Conservation (phyloP, 805 yeast genomes). For the Henningerozyma blattae region DNA sequence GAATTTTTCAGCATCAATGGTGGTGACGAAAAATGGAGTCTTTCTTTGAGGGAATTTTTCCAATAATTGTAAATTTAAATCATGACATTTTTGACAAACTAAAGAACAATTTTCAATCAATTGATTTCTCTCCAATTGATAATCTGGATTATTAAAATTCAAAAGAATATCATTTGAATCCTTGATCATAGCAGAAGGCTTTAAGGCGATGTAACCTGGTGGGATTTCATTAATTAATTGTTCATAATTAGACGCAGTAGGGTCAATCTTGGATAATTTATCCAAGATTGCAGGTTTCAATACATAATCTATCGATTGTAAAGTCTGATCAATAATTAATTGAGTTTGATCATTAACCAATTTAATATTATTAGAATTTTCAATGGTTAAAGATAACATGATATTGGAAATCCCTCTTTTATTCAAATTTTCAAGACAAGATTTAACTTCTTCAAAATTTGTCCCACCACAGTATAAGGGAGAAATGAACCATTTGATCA, state of each 20-base stretch:
- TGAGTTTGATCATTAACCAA: slow-evolving; percentile 35
- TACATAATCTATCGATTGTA: slow-evolving; percentile 53
- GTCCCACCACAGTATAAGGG: slow-evolving; percentile 89
- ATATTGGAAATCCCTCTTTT: slow-evolving; percentile 77
- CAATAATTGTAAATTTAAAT: slow-evolving; percentile 39
- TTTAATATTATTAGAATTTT: slow-evolving; percentile 75
- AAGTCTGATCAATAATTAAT: slow-evolving; percentile 50
- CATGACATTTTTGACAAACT: slow-evolving; percentile 45
- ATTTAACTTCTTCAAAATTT: slow-evolving; percentile 51
- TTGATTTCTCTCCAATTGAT: slow-evolving; percentile 37
- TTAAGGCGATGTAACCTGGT: slow-evolving; percentile 85
- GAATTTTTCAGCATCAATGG: slow-evolving; percentile 85
- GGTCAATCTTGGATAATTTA: background rate
- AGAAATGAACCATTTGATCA: slow-evolving; percentile 64
- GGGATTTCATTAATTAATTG: slow-evolving; percentile 64
- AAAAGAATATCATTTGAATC: slow-evolving; percentile 65
- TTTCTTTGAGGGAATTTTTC: slow-evolving; percentile 47
- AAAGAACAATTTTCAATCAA: slow-evolving; percentile 55
- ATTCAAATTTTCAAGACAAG: slow-evolving; percentile 56
- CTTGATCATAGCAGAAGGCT: slow-evolving; percentile 80
- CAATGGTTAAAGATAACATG: slow-evolving; percentile 92
- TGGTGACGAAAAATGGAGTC: slow-evolving; percentile 63
- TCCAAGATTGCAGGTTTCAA: slow-evolving; percentile 58
- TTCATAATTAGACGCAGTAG: too few species aligned
- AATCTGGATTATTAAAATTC: slow-evolving; percentile 47